Evolutionary conservation across 228 moss, liverwort and hornwort genomes (phyloP), one percentile per base, ranked within the genome.

Genomic region (Sphagnum fallax): DNA sequence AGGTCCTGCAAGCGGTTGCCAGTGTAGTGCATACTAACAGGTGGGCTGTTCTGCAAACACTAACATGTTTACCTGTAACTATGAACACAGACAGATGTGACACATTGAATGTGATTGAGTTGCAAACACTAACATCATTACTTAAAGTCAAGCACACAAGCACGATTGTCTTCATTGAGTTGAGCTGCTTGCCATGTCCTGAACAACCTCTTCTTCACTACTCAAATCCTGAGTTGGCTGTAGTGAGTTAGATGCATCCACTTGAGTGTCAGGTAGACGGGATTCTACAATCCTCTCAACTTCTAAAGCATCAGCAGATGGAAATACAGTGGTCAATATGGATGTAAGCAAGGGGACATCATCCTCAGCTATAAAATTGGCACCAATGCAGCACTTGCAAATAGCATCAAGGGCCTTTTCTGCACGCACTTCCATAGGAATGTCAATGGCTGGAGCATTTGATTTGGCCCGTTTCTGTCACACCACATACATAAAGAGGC

Each of bases 381-480:
- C 78, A 51, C 90, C 94, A 6, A 78, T 79, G 60, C 93, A 98
- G 70, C 98, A 98, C 73, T 86, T 90, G 80, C 88, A 77, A 47
- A 98, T 98, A 16, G 89, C 83, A 48, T 94, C 92, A 47, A 98
- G 78, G 48, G 98, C 90, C 79, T 86, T 92, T 80, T 94, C 89
- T 5, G 83, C 94, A 60, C 88, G 85, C 18, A 77, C 72, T 77
- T 91, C 98, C 64, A 94, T 90, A 4, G 90, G 75, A n/a, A 98
- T 86, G 16, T 91, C 88, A n/a, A 91, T 83, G 52, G 74, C 65
- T 55, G 72, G 70, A 16, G 93, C 80, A 71, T 87, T 91, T 10
- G 87, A 69, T 53, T 90, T 91, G 16, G 79, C 81, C 61, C 97
- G 88, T 71, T 79, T 93, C 91, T 93, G 88, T 67, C 13, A 62